Evolutionary conservation across 176 grass and related monocot genomes (phyloP).

Genomic region (Raddia guianensis): DNA sequence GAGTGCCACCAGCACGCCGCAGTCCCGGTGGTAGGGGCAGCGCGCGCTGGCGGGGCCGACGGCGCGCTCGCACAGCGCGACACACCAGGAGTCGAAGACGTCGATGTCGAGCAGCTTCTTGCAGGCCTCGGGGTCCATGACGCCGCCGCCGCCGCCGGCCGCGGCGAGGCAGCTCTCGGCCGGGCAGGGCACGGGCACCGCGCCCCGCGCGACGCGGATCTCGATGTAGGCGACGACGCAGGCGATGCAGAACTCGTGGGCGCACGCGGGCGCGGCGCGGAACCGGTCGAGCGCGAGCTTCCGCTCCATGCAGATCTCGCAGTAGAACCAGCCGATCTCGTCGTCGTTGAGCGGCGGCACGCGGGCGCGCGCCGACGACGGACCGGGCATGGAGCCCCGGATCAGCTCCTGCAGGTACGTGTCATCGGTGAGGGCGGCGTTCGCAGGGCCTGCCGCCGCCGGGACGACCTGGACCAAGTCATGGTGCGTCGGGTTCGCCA

Average conservation of each 20-base stretch:
- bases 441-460: background rate
- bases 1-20: slow-evolving; percentile 36
- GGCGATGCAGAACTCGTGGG: slow-evolving; percentile 47
- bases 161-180: background rate
- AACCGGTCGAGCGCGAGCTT: slow-evolving; percentile 30
- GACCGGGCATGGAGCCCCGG: slow-evolving; percentile 36
- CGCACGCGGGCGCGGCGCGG: background rate
- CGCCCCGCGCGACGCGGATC: slow-evolving; percentile 28
- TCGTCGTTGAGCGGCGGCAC: slow-evolving; percentile 45
- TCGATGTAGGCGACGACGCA: slow-evolving; percentile 44
- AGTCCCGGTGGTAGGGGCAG: slow-evolving; percentile 38
- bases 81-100: slow-evolving; percentile 53
- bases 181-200: slow-evolving; percentile 41
- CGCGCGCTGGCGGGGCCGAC: slow-evolving; percentile 23
- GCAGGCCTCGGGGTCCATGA: slow-evolving; percentile 45
- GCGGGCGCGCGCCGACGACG: background rate
- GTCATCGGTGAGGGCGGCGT: background rate
- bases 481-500: background rate
- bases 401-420: slow-evolving; percentile 41
- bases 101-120: slow-evolving; percentile 52
- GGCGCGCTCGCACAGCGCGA: slow-evolving; percentile 54
- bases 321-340: slow-evolving; percentile 46
- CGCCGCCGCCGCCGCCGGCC: slow-evolving; percentile 14
- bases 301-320: slow-evolving; percentile 37
- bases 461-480: background rate